Evolutionary conservation across 352 stramenopile genomes (phyloP).

Genomic region (Phytophthora quininea): DNA sequence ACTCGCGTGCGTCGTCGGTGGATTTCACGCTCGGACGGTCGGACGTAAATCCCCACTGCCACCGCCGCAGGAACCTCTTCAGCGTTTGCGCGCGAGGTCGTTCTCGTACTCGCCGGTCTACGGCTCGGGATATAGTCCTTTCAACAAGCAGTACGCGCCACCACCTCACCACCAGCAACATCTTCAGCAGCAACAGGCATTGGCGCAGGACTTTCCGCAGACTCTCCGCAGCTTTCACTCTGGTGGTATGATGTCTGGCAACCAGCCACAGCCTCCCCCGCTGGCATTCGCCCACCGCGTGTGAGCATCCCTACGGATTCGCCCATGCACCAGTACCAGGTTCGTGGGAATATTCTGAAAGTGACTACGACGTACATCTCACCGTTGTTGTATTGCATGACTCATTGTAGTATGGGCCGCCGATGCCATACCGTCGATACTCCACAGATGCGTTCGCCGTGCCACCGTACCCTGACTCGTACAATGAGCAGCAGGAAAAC

Average conservation of each 20-base stretch:
- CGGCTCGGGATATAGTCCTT: conserved; percentile 56
- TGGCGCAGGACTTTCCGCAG: conserved; percentile 58
- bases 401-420: conserved; percentile 43
- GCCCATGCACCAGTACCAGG: conserved; percentile 75
- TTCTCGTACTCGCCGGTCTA: conserved; percentile 80
- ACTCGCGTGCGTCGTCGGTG: conserved; percentile 74
- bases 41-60: conserved; percentile 72
- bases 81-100: conserved; percentile 73
- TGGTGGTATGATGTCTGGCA: conserved; percentile 49
- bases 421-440: conserved; percentile 72
- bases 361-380: neutral
- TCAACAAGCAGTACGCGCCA: conserved; percentile 52
- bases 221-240: conserved; percentile 65
- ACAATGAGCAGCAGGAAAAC: conserved; percentile 59
- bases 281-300: conserved; percentile 60
- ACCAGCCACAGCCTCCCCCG: conserved; percentile 34
- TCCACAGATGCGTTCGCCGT: conserved; percentile 73
- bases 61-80: conserved; percentile 64
- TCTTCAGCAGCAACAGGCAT: conserved; percentile 35
- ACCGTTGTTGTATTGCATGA: neutral
- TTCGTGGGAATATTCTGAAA: conserved; percentile 9
- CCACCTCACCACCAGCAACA: conserved; percentile 53
- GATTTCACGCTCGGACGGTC: conserved; percentile 72
- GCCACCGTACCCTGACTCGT: conserved; percentile 66
- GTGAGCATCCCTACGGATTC: conserved; percentile 73